Percentiles rank a stretch among this genome's conserved stretches.
Conservation (phyloP, 441 rosid species). For the Theobroma grandiflorum region DNA sequence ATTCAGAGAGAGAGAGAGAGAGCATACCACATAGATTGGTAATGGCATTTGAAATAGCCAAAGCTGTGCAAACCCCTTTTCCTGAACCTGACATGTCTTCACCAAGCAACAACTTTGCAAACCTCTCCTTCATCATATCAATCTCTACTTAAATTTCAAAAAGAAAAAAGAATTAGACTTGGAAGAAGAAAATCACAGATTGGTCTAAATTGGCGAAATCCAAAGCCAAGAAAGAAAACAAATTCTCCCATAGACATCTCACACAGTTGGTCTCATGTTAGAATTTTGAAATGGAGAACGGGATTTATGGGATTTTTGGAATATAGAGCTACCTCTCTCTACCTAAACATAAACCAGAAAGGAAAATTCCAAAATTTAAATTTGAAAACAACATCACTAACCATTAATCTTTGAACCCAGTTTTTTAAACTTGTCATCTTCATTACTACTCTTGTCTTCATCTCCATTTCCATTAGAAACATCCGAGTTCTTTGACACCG, state of each 20-base stretch:
- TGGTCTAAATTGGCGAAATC: not conserved
- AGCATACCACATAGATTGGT: constrained; percentile 71
- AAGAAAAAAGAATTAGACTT: constrained; percentile 1
- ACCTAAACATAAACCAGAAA: not conserved
- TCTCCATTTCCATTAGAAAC: constrained; percentile 35
- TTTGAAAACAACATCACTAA: constrained; percentile 26
- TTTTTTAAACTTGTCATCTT: constrained; percentile 43
- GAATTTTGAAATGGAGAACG: no score
- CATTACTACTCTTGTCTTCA: constrained; percentile 33
- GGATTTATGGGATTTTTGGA: not conserved
- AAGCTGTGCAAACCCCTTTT: constrained; percentile 67
- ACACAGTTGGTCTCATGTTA: no score
- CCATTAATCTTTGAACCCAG: constrained; percentile 56
- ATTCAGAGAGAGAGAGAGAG: not conserved
- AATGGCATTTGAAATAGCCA: constrained; percentile 72
- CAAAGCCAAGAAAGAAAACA: not conserved
- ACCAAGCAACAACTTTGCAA: constrained; percentile 74
- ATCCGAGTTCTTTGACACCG: constrained; percentile 43
- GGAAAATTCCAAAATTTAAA: not conserved
- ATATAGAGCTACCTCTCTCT: not conserved
- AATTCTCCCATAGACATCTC: not conserved
- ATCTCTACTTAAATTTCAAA: constrained; percentile 42
- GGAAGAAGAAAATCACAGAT: not conserved
- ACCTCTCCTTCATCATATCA: constrained; percentile 77
- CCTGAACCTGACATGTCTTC: constrained; percentile 90